phyloP scores from a whole-genome alignment of 2,329 filamentous ascomycete species.

The Alternaria sp. region DNA sequence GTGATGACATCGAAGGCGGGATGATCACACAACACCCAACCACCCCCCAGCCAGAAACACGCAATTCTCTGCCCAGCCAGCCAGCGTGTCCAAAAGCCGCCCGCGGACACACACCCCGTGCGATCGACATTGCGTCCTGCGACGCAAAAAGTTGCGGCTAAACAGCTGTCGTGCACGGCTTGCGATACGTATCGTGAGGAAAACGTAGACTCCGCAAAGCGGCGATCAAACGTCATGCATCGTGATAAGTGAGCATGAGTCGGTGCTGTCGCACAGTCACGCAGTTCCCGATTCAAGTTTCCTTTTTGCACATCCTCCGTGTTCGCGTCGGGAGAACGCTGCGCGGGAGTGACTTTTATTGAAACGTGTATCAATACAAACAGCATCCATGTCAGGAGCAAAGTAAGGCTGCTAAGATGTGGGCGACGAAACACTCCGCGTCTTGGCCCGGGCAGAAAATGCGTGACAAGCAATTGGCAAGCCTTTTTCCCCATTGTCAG shows the following conservation, averaged over 20 bases:
- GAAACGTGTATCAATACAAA: neutral
- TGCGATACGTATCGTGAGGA: neutral
- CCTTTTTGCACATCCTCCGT: neutral
- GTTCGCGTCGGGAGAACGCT: neutral
- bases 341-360: neutral
- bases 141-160: neutral
- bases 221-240: neutral
- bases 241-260: neutral
- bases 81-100: neutral
- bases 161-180: neutral
- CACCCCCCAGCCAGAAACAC: neutral
- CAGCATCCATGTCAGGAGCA: neutral
- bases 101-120: neutral
- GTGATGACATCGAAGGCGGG: slow-evolving; percentile 5
- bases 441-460: neutral
- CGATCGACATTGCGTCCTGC: slow-evolving; percentile 1
- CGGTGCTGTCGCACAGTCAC: neutral
- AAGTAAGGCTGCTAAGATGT: neutral
- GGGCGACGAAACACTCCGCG: neutral
- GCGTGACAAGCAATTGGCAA: neutral
- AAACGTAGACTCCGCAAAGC: neutral
- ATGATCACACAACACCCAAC: slow-evolving; percentile 1
- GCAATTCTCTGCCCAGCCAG: neutral
- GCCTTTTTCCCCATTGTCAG: neutral
- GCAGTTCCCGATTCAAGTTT: neutral